Base-by-base conservation (phyloP, 768 basidiomycete species). In the Pulveroboletus sp. region DNA sequence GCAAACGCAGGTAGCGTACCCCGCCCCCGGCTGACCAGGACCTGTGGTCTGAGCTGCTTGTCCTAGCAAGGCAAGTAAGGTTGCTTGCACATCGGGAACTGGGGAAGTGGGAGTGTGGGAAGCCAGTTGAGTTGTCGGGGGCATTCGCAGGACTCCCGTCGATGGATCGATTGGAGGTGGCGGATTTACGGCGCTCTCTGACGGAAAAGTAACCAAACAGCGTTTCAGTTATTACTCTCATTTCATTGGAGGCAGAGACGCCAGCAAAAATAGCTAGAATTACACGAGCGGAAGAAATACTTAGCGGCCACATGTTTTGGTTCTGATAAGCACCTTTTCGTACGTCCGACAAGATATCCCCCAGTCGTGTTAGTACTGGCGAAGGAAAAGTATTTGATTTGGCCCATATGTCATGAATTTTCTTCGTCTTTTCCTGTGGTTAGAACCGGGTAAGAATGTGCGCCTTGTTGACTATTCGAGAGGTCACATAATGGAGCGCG, bases 341-440 rank as follows among this genome's bases (percentile, higher is more conserved):
- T 64, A 69, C 73, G 65, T 76, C 80, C 71, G 78, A 80, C 70
- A 89, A 68, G 68, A 85, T 72, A 68, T 82, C 79, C 70, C 76
- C 73, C 67, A 96, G 76, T 58, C 83, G 85, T 54, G 82, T 73
- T 63, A 94, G 73, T 65, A 89, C 81, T 59, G 77, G 66, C 61
- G 83, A 66, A 50, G 93, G 86, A 73, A 99, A 99, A 43, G 95
- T 95, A 70, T 77, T 81, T 51, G 83, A 81, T 70, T 94, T 95
- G 62, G 78, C 79, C 95, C 95, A 99, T 63, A 99, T 97, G 73
- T 97, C 96, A 70, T 95, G 82, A 63, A 99, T 84, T 71, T 98
- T 98, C 77, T 87, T 86, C 40, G 89, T 80, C 74, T 99, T 99
- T 76, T 96, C 95, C 94, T 97, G 76, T 70, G 66, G 51, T 65